Base-by-base conservation (phyloP, 306 rosid genomes). In the Prosopis cineraria region DNA sequence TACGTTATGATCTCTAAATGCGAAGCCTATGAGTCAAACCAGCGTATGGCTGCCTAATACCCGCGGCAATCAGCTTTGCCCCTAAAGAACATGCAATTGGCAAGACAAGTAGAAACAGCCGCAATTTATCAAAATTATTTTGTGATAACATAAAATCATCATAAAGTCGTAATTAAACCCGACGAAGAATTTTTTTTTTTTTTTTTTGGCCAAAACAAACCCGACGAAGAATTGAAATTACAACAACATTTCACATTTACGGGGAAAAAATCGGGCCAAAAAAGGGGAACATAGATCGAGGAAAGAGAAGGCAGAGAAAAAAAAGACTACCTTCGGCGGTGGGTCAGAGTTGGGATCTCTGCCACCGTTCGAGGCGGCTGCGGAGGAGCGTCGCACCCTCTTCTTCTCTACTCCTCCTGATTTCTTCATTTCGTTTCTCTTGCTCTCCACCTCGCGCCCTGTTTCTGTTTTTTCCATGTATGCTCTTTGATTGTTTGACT, bases 351-450 rank as follows among this genome's bases (percentile, higher is more conserved):
- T 82, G 90, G 86, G 93, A 91, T 92, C 98, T 84, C 86, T 85
- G 80, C 69, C 88, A 50, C 89, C 89, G 74, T 88, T 90, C 63
- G 82, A 88, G 83, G 87, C 27, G 83, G 89, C 89, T 72, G 85
- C 83, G 3, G 96, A 74, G 70, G 94, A 90, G 68, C 98, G 91
- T 83, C 98, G 89, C 8, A 88, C 89, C 86, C 97, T 88, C 79
- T 95, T 95, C 93, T 92, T 95, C 86, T 95, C 98, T 4, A 93
- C 90, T 45, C 89, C 98, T 76, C 91, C 88, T 59, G 97, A 71
- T 88, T 84, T 94, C 98, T 89, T 95, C 98, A 95, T 95, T 52
- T 80, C 79, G 45, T 7, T 60, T 22, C 27, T 5, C 24, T 48
- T 3, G 30, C 43, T 78, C 58, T 22, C 67, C 29, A 14, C 79